These are phyloP conservation scores for Castanea crenata DNA, from an alignment of 306 rosid species.

Conservation along the genomic window DNA sequence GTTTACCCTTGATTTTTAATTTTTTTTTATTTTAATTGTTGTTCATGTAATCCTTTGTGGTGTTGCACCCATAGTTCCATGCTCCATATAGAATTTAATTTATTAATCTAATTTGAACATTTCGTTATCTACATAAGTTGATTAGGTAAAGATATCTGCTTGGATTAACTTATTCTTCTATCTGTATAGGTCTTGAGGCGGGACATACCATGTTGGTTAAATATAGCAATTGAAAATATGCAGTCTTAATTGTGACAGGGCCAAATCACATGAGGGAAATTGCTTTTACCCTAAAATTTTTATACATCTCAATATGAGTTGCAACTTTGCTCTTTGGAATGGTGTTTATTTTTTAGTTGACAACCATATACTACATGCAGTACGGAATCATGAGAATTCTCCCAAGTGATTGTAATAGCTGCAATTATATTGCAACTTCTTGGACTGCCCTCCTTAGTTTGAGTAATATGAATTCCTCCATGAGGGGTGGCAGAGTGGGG, in stretches of 20 bases:
- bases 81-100: neutral
- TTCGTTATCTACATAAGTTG: neutral
- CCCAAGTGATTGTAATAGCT: too few relatives aligned
- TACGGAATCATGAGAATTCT: too few relatives aligned
- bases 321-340: neutral
- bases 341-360: too few relatives aligned
- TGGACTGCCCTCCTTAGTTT: too few relatives aligned
- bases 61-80: neutral
- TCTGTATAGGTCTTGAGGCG: constrained; percentile 64
- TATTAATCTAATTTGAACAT: neutral
- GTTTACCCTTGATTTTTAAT: neutral
- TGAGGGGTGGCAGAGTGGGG: too few relatives aligned
- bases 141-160: neutral
- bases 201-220: constrained; percentile 69
- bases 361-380: too few relatives aligned
- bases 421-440: too few relatives aligned
- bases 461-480: too few relatives aligned
- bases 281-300: too few relatives aligned
- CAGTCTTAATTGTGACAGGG: too few relatives aligned
- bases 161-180: constrained; percentile 7
- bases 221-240: too few relatives aligned
- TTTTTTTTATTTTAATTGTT: neutral
- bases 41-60: neutral
- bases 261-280: too few relatives aligned
- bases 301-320: neutral